phyloP scores from a whole-genome alignment of 225 moss, liverwort and hornwort genomes.

The Marchantia paleacea region DNA sequence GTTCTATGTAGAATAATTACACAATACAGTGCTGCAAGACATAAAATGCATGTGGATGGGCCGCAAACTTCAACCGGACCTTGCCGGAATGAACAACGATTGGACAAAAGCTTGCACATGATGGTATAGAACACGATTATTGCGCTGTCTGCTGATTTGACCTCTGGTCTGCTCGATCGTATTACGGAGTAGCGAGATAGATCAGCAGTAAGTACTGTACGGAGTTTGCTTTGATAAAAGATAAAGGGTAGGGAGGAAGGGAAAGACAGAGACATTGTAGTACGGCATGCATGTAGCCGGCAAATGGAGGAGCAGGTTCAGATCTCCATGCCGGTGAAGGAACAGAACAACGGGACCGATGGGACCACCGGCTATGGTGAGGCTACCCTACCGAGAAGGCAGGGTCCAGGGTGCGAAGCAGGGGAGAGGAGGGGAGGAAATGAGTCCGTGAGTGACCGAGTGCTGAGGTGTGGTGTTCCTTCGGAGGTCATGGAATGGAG shows the following conservation, averaged over 20 bases:
- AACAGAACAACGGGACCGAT: neutral
- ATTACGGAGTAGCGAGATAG: too few species aligned
- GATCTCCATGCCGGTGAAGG: neutral
- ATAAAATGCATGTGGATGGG: neutral
- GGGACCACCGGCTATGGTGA: conserved; percentile 2
- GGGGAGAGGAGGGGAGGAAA: neutral
- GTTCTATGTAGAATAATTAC: too few species aligned
- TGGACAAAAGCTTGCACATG: too few species aligned
- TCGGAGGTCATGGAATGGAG: neutral
- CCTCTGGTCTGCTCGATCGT: neutral
- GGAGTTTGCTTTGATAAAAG: too few species aligned
- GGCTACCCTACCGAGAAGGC: conserved; percentile 1
- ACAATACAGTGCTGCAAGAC: neutral
- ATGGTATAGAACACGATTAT: neutral
- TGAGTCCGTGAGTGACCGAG: neutral
- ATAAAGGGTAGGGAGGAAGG: neutral
- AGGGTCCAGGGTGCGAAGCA: too few species aligned
- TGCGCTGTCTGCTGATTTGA: neutral
- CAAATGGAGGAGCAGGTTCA: neutral
- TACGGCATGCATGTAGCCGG: neutral
- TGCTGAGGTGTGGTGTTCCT: neutral
- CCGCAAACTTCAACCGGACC: neutral
- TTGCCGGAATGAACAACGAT: too few species aligned
- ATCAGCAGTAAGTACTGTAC: too few species aligned
- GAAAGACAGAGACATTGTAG: neutral